A percentile compares a stretch with the other conserved stretches of the same genome.
Evolutionary conservation across 169 alveolate genomes (phyloP).

Genomic region (Cryptosporidium parvum): DNA sequence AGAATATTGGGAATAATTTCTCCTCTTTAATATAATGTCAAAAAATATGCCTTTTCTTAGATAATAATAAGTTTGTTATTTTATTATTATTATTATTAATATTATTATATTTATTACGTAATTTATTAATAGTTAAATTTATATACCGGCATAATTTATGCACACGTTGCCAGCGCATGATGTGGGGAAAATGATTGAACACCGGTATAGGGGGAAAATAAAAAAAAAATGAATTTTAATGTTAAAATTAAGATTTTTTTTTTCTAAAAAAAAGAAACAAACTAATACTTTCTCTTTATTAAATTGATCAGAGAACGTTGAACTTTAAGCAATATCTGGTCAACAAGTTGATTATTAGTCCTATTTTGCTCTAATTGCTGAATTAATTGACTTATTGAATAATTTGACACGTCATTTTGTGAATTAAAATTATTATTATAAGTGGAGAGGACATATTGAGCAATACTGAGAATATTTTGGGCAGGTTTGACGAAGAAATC

Average conservation of each 20-base stretch:
- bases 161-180: background rate
- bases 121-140: conserved; percentile 15
- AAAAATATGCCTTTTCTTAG: background rate
- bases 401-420: background rate
- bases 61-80: background rate
- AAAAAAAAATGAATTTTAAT: background rate
- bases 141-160: conserved; percentile 20
- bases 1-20: background rate
- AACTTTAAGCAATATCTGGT: conserved; percentile 27
- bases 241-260: background rate
- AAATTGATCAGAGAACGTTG: conserved; percentile 37
- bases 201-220: conserved; percentile 9
- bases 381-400: background rate
- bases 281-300: conserved; percentile 3
- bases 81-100: conserved; percentile 3
- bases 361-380: conserved; percentile 11
- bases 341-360: conserved; percentile 1
- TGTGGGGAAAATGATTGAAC: conserved; percentile 8
- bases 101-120: conserved; percentile 2
- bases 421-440: background rate
- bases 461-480: conserved; percentile 45
- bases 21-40: background rate
- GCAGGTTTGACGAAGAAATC: conserved; percentile 53
- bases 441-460: conserved; percentile 16
- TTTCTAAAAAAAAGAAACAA: background rate